Evolutionary conservation across 257 asterid genomes (phyloP).

Genomic region (Handroanthus guayacan): DNA sequence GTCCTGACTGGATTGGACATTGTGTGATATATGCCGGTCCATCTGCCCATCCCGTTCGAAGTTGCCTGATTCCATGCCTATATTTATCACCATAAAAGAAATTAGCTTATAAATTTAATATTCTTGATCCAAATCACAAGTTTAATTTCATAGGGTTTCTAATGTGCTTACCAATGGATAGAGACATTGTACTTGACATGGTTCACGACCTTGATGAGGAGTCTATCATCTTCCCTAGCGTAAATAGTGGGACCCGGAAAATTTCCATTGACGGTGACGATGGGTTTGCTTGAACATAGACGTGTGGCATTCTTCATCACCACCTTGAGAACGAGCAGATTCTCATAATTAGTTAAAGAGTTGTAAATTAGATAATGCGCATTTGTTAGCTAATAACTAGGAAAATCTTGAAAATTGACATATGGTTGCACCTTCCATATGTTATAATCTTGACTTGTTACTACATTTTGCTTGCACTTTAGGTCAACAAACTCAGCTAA

Average conservation of each 20-base stretch:
- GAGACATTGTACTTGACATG: constrained; percentile 85
- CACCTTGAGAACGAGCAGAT: constrained; percentile 53
- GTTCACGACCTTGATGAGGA: constrained; percentile 77
- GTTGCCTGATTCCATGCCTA: constrained; percentile 81
- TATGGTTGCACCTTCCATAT: constrained; percentile 37
- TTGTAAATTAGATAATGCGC: neutral
- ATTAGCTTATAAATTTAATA: neutral
- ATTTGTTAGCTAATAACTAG: neutral
- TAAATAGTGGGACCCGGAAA: constrained; percentile 91
- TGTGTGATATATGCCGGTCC: constrained; percentile 83
- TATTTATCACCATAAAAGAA: neutral
- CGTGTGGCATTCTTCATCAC: constrained; percentile 65
- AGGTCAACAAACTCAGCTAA: constrained; percentile 40
- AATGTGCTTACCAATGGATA: constrained; percentile 71
- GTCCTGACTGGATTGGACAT: constrained; percentile 77
- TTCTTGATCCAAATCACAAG: neutral
- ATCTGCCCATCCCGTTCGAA: constrained; percentile 75
- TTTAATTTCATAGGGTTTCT: neutral
- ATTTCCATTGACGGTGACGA: constrained; percentile 77
- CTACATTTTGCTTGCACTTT: constrained; percentile 27
- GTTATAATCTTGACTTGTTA: constrained; percentile 32
- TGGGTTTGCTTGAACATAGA: constrained; percentile 71
- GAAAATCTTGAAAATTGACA: neutral
- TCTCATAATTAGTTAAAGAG: neutral
- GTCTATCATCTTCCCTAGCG: constrained; percentile 80